Percentiles rank a stretch among this genome's conserved stretches.
Evolutionary conservation across 1,139 yeast species (phyloP).

Genomic region (Lipomyces yarrowii): DNA sequence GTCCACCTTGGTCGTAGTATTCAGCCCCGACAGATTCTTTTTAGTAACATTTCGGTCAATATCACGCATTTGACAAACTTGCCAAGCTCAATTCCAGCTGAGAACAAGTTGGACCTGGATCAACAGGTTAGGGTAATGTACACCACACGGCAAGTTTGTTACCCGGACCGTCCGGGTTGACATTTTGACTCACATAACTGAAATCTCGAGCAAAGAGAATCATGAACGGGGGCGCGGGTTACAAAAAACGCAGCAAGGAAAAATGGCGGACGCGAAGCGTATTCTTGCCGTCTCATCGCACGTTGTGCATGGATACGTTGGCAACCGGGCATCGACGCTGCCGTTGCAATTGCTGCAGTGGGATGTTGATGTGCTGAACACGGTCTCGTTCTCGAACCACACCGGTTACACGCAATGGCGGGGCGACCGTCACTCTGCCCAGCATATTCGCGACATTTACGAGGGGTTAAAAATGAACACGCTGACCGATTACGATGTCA

Average conservation of each 20-base stretch:
- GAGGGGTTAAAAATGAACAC: conserved; percentile 52
- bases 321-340: conserved; percentile 77
- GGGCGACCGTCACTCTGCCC: conserved; percentile 51
- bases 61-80: too few species aligned
- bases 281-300: conserved; percentile 72
- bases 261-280: conserved; percentile 29
- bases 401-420: conserved; percentile 53
- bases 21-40: too few species aligned
- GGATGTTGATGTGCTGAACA: conserved; percentile 81
- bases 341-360: conserved; percentile 78
- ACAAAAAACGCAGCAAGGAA: background rate
- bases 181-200: background rate
- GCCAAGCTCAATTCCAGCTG: too few species aligned
- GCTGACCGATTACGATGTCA: conserved; percentile 55
- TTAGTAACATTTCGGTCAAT: too few species aligned
- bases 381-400: conserved; percentile 81
- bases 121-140: too few species aligned
- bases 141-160: too few species aligned
- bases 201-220: background rate
- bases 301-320: conserved; percentile 86
- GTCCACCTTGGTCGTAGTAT: too few species aligned
- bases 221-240: background rate
- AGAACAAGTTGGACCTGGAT: too few species aligned
- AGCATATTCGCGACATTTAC: conserved; percentile 49
- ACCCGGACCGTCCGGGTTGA: too few species aligned